Percentiles rank a stretch among this genome's conserved stretches.
Conservation (phyloP, 441 rosid species). For the Eruca vesicaria region DNA sequence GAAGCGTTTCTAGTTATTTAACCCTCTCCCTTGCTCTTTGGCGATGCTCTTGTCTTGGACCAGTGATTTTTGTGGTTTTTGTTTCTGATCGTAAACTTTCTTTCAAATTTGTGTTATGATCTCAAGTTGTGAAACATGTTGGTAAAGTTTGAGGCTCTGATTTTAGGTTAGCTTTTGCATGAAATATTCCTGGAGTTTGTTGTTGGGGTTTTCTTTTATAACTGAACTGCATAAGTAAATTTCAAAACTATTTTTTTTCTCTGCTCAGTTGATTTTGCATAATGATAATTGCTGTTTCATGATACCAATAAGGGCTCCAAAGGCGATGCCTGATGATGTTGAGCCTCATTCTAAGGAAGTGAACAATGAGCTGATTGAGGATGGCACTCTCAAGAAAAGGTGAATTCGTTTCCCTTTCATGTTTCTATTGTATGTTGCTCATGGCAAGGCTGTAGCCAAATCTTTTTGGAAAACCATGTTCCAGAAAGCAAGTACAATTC, state of each 20-base stretch:
- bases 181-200: no score
- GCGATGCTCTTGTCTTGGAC: background rate
- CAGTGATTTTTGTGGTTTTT: background rate
- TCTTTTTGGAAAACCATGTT: no score
- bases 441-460: no score
- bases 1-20: background rate
- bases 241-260: background rate
- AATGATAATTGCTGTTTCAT: background rate
- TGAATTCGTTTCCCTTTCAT: background rate
- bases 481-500: no score
- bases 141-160: background rate
- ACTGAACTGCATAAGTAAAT: background rate
- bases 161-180: no score
- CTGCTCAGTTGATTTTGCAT: background rate
- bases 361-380: conserved; percentile 51
- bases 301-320: background rate
- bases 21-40: background rate
- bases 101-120: background rate
- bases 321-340: conserved; percentile 33
- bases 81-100: background rate
- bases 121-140: background rate
- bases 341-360: conserved; percentile 65
- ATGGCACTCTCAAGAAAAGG: conserved; percentile 34
- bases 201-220: background rate
- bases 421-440: background rate